Conservation (phyloP, 768 basidiomycete species). For the Pleurotus ostreatus region DNA sequence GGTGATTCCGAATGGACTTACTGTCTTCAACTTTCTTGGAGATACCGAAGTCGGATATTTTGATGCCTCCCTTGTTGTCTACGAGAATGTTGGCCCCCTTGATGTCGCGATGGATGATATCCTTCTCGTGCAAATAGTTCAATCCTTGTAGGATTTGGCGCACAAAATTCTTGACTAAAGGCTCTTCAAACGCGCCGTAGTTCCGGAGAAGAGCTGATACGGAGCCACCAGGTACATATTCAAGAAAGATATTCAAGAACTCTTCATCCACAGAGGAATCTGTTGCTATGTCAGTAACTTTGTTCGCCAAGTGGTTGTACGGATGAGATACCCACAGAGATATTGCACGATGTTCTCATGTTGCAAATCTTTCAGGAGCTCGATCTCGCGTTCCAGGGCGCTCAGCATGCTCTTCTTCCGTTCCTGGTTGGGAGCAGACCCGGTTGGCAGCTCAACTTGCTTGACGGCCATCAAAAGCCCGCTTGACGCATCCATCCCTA, state of each 20-base stretch:
- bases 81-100: conserved; percentile 99
- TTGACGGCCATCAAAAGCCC: conserved; percentile 97
- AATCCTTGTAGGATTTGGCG: conserved; percentile 88
- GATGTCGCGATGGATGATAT: conserved; percentile 97
- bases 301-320: not conserved
- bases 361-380: conserved; percentile 86
- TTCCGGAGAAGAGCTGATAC: conserved; percentile 84
- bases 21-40: conserved; percentile 97
- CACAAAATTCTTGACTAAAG: conserved; percentile 88
- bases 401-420: conserved; percentile 91
- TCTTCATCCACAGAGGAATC: conserved; percentile 93
- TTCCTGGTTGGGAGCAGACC: conserved; percentile 83
- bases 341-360: conserved; percentile 99
- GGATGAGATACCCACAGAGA: conserved; percentile 59
- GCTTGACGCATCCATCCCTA: conserved; percentile 90
- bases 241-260: conserved; percentile 92
- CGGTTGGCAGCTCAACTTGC: conserved; percentile 89
- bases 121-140: conserved; percentile 86
- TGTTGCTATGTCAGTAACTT: conserved; percentile 24
- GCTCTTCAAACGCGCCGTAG: conserved; percentile 94
- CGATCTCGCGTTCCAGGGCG: conserved; percentile 91
- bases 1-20: conserved; percentile 39
- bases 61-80: conserved; percentile 96
- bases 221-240: conserved; percentile 95
- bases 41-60: conserved; percentile 96